Conservation (phyloP, 2,329 filamentous ascomycete genomes). For the Arthrobotrys musiformis region DNA sequence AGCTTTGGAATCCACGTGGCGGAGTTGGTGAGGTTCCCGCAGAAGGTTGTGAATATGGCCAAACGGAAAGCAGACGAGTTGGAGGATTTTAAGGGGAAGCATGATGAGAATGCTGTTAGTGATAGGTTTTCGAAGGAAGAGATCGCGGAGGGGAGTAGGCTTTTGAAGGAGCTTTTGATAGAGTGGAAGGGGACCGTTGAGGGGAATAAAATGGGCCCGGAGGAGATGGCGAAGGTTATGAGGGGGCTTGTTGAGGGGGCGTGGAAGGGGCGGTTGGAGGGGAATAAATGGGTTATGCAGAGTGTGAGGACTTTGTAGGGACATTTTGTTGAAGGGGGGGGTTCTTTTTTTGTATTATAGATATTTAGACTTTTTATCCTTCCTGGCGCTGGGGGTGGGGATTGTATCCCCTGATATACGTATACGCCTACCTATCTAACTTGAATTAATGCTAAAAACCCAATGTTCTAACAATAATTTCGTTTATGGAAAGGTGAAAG, state of each 20-base stretch:
- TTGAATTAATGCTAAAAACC: conserved; percentile 1
- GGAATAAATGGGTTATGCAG: conserved; percentile 68
- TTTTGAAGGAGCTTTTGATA: conserved; percentile 84
- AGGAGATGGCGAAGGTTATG: conserved; percentile 80
- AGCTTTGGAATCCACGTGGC: conserved; percentile 98
- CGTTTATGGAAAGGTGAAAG: too few species aligned
- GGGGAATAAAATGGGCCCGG: conserved; percentile 72
- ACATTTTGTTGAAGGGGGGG: neutral
- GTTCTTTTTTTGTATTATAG: conserved; percentile 2
- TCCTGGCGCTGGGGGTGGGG: conserved; percentile 2
- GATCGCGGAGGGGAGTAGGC: conserved; percentile 84
- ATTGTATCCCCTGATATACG: conserved; percentile 1
- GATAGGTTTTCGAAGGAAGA: conserved; percentile 80
- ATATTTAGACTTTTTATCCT: conserved; percentile 10
- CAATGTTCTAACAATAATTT: too few species aligned
- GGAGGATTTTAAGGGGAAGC: conserved; percentile 89
- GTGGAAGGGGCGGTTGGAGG: conserved; percentile 68
- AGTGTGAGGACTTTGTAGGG: conserved; percentile 65
- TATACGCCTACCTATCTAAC: too few species aligned
- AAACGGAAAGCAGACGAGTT: conserved; percentile 98
- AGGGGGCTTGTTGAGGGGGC: conserved; percentile 81
- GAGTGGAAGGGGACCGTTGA: conserved; percentile 84
- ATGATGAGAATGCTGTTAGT: conserved; percentile 69
- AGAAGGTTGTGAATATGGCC: conserved; percentile 99
- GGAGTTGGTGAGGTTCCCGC: conserved; percentile 93